A percentile compares a stretch with the other conserved stretches of the same genome.
phyloP scores from a whole-genome alignment of 2,329 filamentous ascomycete genomes.

The Chrysoporthe deuterocubensis region DNA sequence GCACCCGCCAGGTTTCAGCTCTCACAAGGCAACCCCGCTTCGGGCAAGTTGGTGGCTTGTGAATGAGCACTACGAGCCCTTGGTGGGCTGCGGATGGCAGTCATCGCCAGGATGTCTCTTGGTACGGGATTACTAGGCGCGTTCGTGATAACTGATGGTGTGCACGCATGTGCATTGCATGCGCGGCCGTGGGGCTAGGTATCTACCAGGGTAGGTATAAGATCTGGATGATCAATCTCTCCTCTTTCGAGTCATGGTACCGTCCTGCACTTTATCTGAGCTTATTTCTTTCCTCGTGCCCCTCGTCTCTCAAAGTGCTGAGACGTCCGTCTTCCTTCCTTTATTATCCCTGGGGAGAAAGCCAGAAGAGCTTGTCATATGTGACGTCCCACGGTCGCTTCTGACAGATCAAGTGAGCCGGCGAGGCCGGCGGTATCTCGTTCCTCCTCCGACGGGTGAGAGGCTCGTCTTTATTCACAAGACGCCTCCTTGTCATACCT shows the following conservation, averaged over 20 bases:
- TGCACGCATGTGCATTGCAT: conserved; percentile 21
- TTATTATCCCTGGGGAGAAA: conserved; percentile 16
- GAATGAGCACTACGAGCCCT: conserved; percentile 24
- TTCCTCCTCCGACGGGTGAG: conserved; percentile 26
- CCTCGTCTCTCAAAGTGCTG: neutral
- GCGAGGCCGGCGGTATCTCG: conserved; percentile 35
- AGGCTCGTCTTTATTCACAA: conserved; percentile 10
- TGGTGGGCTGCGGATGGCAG: conserved; percentile 17
- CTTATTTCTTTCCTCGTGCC: conserved; percentile 14
- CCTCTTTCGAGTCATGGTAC: conserved; percentile 15
- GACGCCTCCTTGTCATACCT: conserved; percentile 23
- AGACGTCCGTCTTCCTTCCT: conserved; percentile 2
- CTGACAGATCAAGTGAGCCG: conserved; percentile 35
- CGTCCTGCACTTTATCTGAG: neutral
- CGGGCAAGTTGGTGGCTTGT: conserved; percentile 25
- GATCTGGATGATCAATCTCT: conserved; percentile 11
- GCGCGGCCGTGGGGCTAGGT: conserved; percentile 25
- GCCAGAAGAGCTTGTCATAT: conserved; percentile 25
- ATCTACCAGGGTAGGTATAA: conserved; percentile 18
- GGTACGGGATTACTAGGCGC: conserved; percentile 6
- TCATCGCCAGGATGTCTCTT: conserved; percentile 9
- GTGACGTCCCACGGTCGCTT: conserved; percentile 26
- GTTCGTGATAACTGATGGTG: conserved; percentile 23
- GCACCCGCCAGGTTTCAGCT: conserved; percentile 15
- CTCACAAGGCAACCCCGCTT: conserved; percentile 23